Conservation (phyloP, 805 yeast genomes). For the Cyberlindnera mrakii region DNA sequence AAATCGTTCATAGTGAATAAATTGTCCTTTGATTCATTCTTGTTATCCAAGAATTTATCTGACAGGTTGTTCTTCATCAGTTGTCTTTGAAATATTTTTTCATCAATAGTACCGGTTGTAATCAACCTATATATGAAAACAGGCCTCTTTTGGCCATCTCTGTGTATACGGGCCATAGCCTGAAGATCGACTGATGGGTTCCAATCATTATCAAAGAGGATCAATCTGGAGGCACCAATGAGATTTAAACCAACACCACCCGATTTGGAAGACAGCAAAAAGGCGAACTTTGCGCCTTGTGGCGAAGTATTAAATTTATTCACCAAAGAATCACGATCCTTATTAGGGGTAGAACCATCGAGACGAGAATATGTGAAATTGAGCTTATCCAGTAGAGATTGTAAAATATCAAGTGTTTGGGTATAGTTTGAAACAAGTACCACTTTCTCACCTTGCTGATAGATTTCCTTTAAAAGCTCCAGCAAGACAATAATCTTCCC, state of each 20-base stretch:
- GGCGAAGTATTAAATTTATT: conserved; percentile 39
- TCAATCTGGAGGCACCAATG: conserved; percentile 81
- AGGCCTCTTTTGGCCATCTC: conserved; percentile 84
- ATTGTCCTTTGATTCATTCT: conserved; percentile 44
- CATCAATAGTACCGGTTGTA: conserved; percentile 89
- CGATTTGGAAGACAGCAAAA: conserved; percentile 79
- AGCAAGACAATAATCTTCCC: conserved; percentile 67
- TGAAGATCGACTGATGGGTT: conserved; percentile 90
- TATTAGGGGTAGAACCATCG: conserved; percentile 80
- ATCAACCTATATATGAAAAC: conserved; percentile 78
- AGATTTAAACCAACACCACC: conserved; percentile 93
- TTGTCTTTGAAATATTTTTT: conserved; percentile 89
- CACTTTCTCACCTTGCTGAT: conserved; percentile 56
- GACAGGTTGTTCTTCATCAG: conserved; percentile 77
- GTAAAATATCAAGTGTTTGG: conserved; percentile 74
- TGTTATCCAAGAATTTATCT: conserved; percentile 54
- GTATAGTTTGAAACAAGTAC: conserved; percentile 88
- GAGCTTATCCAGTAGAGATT: conserved; percentile 43
- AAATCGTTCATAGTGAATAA: conserved; percentile 66
- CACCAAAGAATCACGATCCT: conserved; percentile 59
- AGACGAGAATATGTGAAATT: conserved; percentile 52
- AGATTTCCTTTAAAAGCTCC: conserved; percentile 41
- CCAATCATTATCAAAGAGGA: conserved; percentile 94
- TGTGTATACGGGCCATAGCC: conserved; percentile 91
- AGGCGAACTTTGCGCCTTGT: conserved; percentile 41